phyloP scores from a whole-genome alignment of 495 filamentous ascomycete genomes.

The Xylaria longipes region DNA sequence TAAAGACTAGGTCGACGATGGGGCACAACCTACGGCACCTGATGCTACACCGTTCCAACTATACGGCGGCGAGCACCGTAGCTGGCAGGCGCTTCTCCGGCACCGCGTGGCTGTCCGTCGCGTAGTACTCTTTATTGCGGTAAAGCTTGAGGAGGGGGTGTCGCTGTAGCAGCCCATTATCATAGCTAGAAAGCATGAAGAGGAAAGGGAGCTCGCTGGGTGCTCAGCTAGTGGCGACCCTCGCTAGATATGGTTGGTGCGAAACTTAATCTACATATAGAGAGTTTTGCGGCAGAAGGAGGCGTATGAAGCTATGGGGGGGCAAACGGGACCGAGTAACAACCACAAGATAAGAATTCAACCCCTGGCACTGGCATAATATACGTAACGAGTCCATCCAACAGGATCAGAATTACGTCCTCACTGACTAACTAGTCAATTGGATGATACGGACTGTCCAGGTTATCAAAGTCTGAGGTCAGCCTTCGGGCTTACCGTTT shows the following conservation, averaged over 20 bases:
- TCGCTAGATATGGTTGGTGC: neutral
- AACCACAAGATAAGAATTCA: neutral
- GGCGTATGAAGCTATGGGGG: neutral
- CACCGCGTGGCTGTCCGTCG: neutral
- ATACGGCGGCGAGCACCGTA: no score
- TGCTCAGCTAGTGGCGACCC: neutral
- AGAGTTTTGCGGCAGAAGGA: neutral
- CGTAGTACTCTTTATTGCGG: neutral
- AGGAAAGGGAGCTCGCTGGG: neutral
- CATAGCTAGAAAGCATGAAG: neutral
- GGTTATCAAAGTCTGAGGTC: neutral
- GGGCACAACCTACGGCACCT: no score
- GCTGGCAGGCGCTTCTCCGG: neutral
- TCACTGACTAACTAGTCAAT: neutral
- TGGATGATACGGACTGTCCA: neutral
- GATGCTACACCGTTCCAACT: no score
- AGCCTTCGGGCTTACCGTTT: neutral
- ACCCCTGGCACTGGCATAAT: neutral
- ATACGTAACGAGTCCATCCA: no score
- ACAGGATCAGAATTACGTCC: neutral
- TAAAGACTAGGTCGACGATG: neutral
- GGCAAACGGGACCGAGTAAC: neutral
- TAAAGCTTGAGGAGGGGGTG: neutral
- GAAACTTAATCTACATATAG: neutral
- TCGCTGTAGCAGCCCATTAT: neutral